Base-by-base conservation (phyloP, 2,329 filamentous ascomycete species). In the Colletotrichum higginsianum region DNA sequence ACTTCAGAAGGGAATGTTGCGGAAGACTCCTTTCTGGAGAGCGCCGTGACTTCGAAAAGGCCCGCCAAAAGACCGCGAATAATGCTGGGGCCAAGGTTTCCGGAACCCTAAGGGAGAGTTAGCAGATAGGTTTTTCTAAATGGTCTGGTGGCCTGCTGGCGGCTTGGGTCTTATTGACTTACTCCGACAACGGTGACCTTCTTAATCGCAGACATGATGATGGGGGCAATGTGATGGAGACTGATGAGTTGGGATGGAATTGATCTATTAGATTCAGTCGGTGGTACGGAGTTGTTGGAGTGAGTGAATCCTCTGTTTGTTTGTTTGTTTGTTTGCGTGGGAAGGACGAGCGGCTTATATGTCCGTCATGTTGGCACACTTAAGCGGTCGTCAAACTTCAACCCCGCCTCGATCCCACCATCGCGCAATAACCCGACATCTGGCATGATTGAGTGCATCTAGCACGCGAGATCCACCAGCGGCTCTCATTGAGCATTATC, bases 31-130 rank as follows among this genome's bases (percentile, higher is more conserved):
- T 78, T 75, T 23, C 89, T 86, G 47, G 84, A 85, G 42, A 91
- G 80, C 15, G 87, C 81, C 21, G 87, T 87, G 52, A 89, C 82
- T 47, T 82, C 81, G 81, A 90, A 89, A 61, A 78, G 79, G 8
- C 77, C 76, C 4, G 75, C 66, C 35, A 82, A 56, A n/a, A 83
- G 79, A 42, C 76, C 78, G 42, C 65, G 26, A 46, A 81, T 74
- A 30, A 83, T 76, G 26, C 74, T 66, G 13, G 65, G 72, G 47
- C 81, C 81, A 21, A 82, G 74, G 66, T 75, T 78, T 57, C 81
- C 81, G 2, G 78, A 77, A 18, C 77, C 81, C 81, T 82, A 35
- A 35, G 40, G 42, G 13, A 3, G 13, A 15, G 46, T 75, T 30
- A 72, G 57, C 35, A 38, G 15, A 21, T 12, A 4, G 9, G 11